Evolutionary conservation across 176 grass and related monocot genomes (phyloP), one percentile per base, ranked within the genome.

Genomic region (Neostapfia colusana): DNA sequence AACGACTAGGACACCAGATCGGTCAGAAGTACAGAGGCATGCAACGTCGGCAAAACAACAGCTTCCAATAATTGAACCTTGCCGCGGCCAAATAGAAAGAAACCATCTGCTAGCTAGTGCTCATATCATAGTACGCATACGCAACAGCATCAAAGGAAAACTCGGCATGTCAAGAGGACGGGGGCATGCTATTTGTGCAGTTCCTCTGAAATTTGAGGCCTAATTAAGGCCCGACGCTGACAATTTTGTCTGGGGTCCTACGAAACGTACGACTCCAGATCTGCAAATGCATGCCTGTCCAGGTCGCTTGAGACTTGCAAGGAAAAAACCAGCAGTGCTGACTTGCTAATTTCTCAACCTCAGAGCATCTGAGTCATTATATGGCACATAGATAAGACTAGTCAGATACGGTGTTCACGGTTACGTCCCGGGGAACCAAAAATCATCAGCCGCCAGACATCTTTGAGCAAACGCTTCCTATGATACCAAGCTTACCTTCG

Each of bases 241-340:
- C 70, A 65, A 21, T 18, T 74, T 67, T 82, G 80, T 74, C 59
- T n/a, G 27, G 27, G 10, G 45, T 23, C 31, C 5, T 23, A 23
- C 21, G 34, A 35, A n/a, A 50, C 28, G 27, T 64, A 64, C 41
- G 8, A 6, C 10, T 9, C 6, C 17, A 64, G 59, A 51, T 65
- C 73, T 66, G 36, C 18, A 34, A 42, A 31, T n/a, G n/a, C n/a
- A n/a, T 79, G 38, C 17, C 21, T 10, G 51, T 58, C 65, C n/a
- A 38, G 39, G n/a, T 44, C 60, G 48, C 39, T 24, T 38, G 60
- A 66, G 8, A 57, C 49, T 41, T 66, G 48, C 50, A 36, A 23
- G 55, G 21, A 67, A 69, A 74, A 37, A 42, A 5, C n/a, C n/a
- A n/a, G n/a, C 13, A 54, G 44, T 15, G 43, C 39, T 17, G 53